Conservation (phyloP, 305 asterid genomes). For the Ajuga reptans region DNA sequence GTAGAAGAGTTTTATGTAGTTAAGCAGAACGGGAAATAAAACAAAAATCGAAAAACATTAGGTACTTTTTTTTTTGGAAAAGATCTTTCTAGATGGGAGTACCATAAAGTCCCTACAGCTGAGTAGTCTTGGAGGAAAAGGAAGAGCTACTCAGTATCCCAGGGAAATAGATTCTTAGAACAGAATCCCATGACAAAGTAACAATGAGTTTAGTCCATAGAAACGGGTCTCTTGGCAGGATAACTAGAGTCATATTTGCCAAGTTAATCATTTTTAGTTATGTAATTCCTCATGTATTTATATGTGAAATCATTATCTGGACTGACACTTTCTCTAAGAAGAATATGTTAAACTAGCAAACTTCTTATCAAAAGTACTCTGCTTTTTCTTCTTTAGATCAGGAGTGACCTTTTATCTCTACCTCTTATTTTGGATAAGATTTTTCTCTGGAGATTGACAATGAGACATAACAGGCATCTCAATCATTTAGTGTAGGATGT, state of each 20-base stretch:
- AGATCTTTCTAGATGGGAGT: not conserved
- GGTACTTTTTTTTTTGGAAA: not conserved
- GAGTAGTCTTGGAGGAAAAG: not conserved
- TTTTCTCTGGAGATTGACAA: slow-evolving; percentile 10
- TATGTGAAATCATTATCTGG: not conserved
- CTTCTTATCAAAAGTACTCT: not conserved
- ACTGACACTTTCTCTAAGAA: not conserved
- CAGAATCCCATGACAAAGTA: not conserved
- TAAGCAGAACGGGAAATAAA: slow-evolving; percentile 8
- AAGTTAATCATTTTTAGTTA: not conserved
- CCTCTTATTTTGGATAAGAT: not conserved
- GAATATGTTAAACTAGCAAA: not conserved
- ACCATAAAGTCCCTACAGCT: not conserved
- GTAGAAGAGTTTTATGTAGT: not conserved
- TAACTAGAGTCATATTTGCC: not conserved
- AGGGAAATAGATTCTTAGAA: not conserved
- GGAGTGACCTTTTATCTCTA: not conserved
- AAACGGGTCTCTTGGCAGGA: not conserved
- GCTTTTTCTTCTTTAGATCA: not conserved
- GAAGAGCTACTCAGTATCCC: not conserved
- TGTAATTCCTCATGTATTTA: not conserved
- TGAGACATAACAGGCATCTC: not conserved
- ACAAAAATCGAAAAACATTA: slow-evolving; percentile 2
- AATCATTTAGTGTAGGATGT: slow-evolving; percentile 1
- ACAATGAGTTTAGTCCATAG: not conserved